A percentile compares a stretch with the other conserved stretches of the same genome.
These are phyloP conservation scores for Helenozyma baotianmanensis DNA, from an alignment of 805 yeast genomes.

Conservation along the genomic window DNA sequence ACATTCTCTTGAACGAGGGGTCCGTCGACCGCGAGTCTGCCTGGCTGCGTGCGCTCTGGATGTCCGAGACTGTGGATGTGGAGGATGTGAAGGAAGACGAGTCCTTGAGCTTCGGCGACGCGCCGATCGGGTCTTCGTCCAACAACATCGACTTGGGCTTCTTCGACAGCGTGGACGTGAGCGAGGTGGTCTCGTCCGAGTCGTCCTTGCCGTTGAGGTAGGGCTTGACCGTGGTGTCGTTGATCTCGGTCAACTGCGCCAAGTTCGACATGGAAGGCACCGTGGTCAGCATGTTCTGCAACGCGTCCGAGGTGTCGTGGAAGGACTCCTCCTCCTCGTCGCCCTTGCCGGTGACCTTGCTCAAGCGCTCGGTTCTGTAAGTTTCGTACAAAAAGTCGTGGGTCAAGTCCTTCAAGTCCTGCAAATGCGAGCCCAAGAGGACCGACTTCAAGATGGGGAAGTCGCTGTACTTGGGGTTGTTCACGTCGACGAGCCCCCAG, in stretches of 20 bases:
- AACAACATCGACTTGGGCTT: slow-evolving; percentile 35
- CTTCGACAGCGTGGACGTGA: slow-evolving; percentile 18
- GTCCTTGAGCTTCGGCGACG: slow-evolving; percentile 25
- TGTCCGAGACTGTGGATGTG: slow-evolving; percentile 23
- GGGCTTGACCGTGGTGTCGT: slow-evolving; percentile 10
- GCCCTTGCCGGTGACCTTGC: slow-evolving; percentile 47
- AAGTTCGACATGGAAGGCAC: slow-evolving; percentile 60
- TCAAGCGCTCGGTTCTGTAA: slow-evolving; percentile 72
- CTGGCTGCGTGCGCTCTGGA: slow-evolving; percentile 13
- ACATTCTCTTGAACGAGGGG: slow-evolving; percentile 37
- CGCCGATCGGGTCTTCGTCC: slow-evolving; percentile 20
- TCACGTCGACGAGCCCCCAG: slow-evolving; percentile 65
- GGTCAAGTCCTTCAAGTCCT: slow-evolving; percentile 76
- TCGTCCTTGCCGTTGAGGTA: slow-evolving; percentile 5
- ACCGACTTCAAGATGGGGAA: slow-evolving; percentile 61
- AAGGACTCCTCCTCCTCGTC: slow-evolving; percentile 20
- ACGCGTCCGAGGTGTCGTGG: slow-evolving; percentile 23
- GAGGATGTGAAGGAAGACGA: slow-evolving; percentile 26
- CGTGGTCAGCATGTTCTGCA: slow-evolving; percentile 11
- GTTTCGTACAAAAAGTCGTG: slow-evolving; percentile 73
- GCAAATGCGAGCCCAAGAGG: slow-evolving; percentile 75
- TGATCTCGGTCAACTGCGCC: slow-evolving; percentile 43
- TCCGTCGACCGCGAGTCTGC: slow-evolving; percentile 15
- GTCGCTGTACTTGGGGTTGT: slow-evolving; percentile 49
- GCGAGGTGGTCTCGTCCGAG: slow-evolving; percentile 15